A percentile compares a stretch with the other conserved stretches of the same genome.
phyloP scores from a whole-genome alignment of 345 rosid genomes.

The Odontarrhena argentea region DNA sequence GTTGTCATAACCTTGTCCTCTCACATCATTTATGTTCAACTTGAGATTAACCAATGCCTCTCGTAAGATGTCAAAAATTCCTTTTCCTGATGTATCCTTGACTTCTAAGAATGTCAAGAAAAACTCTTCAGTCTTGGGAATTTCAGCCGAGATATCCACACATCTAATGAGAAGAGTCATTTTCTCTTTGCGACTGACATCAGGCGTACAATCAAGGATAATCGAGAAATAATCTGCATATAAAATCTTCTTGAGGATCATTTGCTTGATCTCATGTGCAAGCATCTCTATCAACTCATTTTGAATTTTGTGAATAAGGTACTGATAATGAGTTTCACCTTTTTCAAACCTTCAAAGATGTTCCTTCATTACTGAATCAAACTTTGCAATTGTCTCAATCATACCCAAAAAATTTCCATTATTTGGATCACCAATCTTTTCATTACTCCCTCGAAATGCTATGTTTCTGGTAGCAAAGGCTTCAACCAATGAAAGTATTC shows the following conservation, averaged over 20 bases:
- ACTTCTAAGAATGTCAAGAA: background rate
- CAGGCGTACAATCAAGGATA: background rate
- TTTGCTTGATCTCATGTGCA: background rate
- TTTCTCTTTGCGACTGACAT: background rate
- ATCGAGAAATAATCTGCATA: background rate
- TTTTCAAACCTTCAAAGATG: background rate
- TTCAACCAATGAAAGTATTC: background rate
- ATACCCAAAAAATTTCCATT: constrained; percentile 1
- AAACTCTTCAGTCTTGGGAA: background rate
- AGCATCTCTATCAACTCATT: background rate
- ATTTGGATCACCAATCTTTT: background rate
- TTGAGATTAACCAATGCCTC: background rate
- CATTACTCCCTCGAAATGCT: background rate
- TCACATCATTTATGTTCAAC: background rate
- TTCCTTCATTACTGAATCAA: constrained; percentile 2
- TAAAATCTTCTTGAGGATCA: background rate
- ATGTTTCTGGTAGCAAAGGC: background rate
- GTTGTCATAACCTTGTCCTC: background rate
- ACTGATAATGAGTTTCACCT: background rate
- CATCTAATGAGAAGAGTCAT: background rate
- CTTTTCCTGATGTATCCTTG: background rate
- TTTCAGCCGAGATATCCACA: background rate
- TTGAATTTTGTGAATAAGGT: background rate
- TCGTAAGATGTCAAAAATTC: background rate
- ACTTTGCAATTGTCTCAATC: background rate